Evolutionary conservation across 2,329 filamentous ascomycete species (phyloP).

Genomic region (Fulvia fulva): DNA sequence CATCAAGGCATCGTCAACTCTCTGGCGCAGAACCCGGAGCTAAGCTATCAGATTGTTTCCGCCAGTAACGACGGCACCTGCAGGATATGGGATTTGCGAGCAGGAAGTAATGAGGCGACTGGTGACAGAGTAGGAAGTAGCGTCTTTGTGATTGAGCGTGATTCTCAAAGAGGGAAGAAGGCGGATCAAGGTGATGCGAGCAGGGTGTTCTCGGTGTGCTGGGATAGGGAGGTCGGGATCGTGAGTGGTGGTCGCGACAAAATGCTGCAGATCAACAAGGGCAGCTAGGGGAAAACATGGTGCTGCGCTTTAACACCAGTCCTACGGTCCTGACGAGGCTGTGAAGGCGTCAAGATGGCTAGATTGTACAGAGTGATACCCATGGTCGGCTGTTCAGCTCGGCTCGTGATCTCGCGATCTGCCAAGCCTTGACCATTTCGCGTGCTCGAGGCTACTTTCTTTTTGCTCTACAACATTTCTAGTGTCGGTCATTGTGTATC

Average conservation of each 20-base stretch:
- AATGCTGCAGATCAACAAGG: conserved; percentile 84
- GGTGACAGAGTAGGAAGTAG: conserved; percentile 59
- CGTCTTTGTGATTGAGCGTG: conserved; percentile 72
- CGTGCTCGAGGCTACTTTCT: too few species aligned
- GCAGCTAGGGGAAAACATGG: background rate
- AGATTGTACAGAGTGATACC: too few species aligned
- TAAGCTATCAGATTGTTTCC: conserved; percentile 71
- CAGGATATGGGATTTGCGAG: conserved; percentile 88
- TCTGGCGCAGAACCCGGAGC: conserved; percentile 59
- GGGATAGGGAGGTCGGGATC: conserved; percentile 83
- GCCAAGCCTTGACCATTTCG: too few species aligned
- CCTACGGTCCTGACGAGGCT: background rate
- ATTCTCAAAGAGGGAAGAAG: conserved; percentile 62
- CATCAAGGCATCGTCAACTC: conserved; percentile 70
- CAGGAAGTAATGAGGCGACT: conserved; percentile 49
- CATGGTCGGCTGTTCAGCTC: too few species aligned
- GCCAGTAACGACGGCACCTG: conserved; percentile 91
- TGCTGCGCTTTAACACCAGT: background rate
- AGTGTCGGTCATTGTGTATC: too few species aligned
- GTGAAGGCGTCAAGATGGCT: background rate
- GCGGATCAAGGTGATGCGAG: conserved; percentile 69
- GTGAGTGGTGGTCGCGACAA: conserved; percentile 92
- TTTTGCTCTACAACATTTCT: too few species aligned
- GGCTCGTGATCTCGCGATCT: too few species aligned
- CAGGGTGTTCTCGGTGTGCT: conserved; percentile 85